phyloP scores from a whole-genome alignment of 495 filamentous ascomycete genomes.

The Daldinia loculata region DNA sequence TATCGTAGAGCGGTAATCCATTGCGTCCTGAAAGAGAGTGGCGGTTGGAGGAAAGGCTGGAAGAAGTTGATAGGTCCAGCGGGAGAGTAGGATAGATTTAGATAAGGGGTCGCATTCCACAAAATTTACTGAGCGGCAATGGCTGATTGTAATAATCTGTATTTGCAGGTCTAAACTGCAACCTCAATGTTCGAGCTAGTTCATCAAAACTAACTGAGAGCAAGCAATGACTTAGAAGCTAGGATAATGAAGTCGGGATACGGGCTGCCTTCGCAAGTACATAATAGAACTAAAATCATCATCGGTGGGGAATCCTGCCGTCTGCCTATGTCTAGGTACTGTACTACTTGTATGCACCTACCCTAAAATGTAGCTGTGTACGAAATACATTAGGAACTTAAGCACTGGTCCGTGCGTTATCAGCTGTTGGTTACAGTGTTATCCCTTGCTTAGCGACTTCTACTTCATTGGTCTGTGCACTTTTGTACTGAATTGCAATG shows the following conservation, averaged over 20 bases:
- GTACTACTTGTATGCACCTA: background rate
- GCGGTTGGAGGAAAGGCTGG: slow-evolving; percentile 7
- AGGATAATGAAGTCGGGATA: slow-evolving; percentile 11
- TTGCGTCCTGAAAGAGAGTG: slow-evolving; percentile 44
- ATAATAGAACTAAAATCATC: slow-evolving; percentile 37
- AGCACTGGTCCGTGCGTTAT: background rate
- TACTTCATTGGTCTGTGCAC: background rate
- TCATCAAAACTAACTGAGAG: slow-evolving; percentile 9
- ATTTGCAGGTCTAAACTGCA: background rate
- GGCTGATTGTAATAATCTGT: background rate
- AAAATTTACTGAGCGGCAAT: background rate
- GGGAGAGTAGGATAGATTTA: slow-evolving; percentile 6
- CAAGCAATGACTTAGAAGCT: slow-evolving; percentile 6
- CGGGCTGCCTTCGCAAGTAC: slow-evolving; percentile 14
- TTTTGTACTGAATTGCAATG: background rate
- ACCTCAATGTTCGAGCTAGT: background rate
- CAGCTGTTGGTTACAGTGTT: background rate
- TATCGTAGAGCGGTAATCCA: slow-evolving; percentile 87
- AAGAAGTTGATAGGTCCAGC: slow-evolving; percentile 3
- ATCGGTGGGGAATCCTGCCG: slow-evolving; percentile 30
- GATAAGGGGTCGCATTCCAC: slow-evolving; percentile 30
- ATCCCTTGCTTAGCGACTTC: background rate
- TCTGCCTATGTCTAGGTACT: background rate
- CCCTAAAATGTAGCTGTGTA: background rate
- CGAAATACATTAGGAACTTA: background rate